Conservation (phyloP, 768 basidiomycete genomes). For the Tricholoma furcatifolium region DNA sequence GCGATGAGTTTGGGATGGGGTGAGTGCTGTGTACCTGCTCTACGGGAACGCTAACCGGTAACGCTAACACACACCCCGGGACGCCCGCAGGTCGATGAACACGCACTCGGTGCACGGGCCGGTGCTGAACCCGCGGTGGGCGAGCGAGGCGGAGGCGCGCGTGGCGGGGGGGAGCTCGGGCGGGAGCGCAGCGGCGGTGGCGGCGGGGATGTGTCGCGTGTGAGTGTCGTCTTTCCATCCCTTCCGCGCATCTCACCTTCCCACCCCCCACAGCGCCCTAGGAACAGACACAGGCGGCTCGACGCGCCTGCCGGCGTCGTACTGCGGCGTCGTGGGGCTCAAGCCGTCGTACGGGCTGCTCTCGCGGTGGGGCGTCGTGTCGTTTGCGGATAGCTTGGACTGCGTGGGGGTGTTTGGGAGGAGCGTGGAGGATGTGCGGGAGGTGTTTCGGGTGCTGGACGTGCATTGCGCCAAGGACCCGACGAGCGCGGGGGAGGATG, state of each 20-base stretch:
- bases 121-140: conserved; percentile 66
- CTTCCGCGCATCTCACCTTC: neutral
- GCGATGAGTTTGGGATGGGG: conserved; percentile 99
- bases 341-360: conserved; percentile 95
- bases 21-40: conserved; percentile 30
- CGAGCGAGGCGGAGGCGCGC: conserved; percentile 27
- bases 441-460: conserved; percentile 69
- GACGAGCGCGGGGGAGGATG: conserved; percentile 55
- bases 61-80: no score
- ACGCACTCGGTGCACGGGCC: conserved; percentile 71
- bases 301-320: conserved; percentile 87
- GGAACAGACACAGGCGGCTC: conserved; percentile 97
- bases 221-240: conserved; percentile 37
- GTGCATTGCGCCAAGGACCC: conserved; percentile 70
- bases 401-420: conserved; percentile 83
- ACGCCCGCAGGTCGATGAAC: conserved; percentile 65
- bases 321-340: conserved; percentile 88
- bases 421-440: conserved; percentile 44
- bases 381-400: conserved; percentile 94
- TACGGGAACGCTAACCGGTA: no score
- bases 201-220: conserved; percentile 81
- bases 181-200: conserved; percentile 93
- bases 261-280: conserved; percentile 57
- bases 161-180: conserved; percentile 94
- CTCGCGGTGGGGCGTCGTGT: conserved; percentile 89